Evolutionary conservation across 441 rosid species (phyloP).

Genomic region (Populus hybrid): DNA sequence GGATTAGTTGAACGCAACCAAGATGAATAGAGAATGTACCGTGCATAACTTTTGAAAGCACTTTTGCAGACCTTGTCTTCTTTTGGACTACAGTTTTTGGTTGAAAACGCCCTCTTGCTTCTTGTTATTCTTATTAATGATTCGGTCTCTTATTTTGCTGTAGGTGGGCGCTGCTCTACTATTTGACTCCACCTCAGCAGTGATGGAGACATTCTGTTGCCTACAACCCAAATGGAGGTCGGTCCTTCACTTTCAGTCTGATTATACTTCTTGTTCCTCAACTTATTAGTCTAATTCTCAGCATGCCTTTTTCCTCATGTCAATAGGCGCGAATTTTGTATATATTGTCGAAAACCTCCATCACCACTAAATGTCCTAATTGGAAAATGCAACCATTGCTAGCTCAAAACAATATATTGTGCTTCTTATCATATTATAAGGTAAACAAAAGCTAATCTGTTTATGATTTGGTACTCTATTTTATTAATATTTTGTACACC

Average conservation of each 20-base stretch:
- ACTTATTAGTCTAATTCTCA: constrained; percentile 18
- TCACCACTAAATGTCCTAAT: constrained; percentile 4
- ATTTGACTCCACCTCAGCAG: constrained; percentile 19
- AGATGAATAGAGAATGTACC: constrained; percentile 3
- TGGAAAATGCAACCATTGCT: constrained; percentile 4
- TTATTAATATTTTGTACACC: background rate
- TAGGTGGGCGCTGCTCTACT: constrained; percentile 30
- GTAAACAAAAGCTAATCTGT: constrained; percentile 14
- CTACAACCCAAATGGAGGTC: constrained; percentile 29
- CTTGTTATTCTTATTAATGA: constrained; percentile 1
- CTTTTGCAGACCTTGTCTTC: constrained; percentile 22
- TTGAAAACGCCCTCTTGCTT: constrained; percentile 16
- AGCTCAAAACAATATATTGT: background rate
- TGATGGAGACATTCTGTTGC: constrained; percentile 26
- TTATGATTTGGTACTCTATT: background rate
- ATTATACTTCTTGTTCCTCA: background rate
- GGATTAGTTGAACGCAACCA: constrained; percentile 12
- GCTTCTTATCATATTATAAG: constrained; percentile 7
- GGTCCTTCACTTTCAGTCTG: constrained; percentile 19
- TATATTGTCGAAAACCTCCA: background rate
- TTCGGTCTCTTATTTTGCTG: constrained; percentile 24
- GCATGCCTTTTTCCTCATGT: constrained; percentile 6
- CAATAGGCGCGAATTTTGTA: constrained; percentile 9
- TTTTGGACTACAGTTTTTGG: constrained; percentile 21
- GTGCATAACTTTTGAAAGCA: constrained; percentile 11